Evolutionary conservation across 768 basidiomycete genomes (phyloP), one percentile per base, ranked within the genome.

Genomic region (Kwoniella mangroviensis): DNA sequence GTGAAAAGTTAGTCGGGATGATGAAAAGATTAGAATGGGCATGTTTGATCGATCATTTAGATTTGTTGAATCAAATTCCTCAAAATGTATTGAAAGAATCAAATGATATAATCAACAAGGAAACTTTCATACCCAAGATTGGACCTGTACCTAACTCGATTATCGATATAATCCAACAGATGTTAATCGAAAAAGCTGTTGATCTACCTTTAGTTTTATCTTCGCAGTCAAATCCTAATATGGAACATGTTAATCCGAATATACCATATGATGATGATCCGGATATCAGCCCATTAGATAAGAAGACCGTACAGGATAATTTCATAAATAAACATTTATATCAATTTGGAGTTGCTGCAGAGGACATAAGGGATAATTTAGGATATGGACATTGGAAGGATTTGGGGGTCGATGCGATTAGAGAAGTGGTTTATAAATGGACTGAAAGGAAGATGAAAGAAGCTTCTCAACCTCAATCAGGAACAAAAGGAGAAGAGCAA

Each of bases 1-100:
- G 51, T 42, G 43, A n/a, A 34, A 67, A 67, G 43, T 42, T 67
- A 2, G 41, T 60, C 0, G 28, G 28, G 41, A 41, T 67, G n/a
- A 67, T 67, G 59, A 26, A 26, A 28, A 40, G 43, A 21, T 24
- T 43, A 12, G 66, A 67, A 28, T 21, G 22, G 40, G 24, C 49
- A 12, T 67, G 66, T 56, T 21, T 42, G 24, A 42, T 67, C 15
- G 66, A 67, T 43, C 57, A 24, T n/a, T 43, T 67, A 17, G 40
- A 67, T 28, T 13, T 60, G 13, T 26, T 60, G 3, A 15, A 26
- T 5, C 34, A 60, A 60, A 60, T 60, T 1, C 58, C 58, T n/a
- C 3, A 21, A 15, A n/a, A 59, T 13, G 22, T 56, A 12, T 42
- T 51, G 7, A 51, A n/a, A 42, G 45, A 61, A 19, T 10, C 42